Base-by-base conservation (phyloP, 1,284 basidiomycete genomes). In the Lentinula novae-zelandiae region DNA sequence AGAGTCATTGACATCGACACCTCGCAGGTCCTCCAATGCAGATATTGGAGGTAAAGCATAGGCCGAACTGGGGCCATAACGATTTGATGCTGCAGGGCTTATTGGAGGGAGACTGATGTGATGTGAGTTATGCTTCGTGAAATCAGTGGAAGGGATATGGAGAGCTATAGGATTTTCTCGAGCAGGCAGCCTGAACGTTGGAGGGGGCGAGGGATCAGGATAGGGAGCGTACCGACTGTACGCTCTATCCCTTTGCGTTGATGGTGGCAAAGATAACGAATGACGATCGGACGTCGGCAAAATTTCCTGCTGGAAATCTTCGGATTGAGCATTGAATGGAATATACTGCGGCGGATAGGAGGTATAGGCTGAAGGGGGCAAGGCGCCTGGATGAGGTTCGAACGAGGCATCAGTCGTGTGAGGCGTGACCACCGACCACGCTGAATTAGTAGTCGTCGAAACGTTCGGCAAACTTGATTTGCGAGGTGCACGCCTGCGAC, bases 41-140 rank as follows among this genome's bases (percentile, higher is more conserved):
- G 87, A 85, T 62, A 90, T 89, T 0, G 87, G 86, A 1, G 87
- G 87, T 3, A 89, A 71, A 8, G 83, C 80, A 63, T 85, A 84
- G 3, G 58, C 12, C 36, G 62, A 8, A 39, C 17, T 31, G 63
- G 55, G 1, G 44, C 52, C 9, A 57, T 70, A 70, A 6, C 72
- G 73, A 15, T 34, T 65, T 59, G 3, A 67, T 10, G 20, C 58
- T 20, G 53, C 48, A 10, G 59, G 39, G 5, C 60, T 58, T 36
- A 65, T 63, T 9, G 64, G 64, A 27, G 64, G 62, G 7, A 65
- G 51, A 40, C 48, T 57, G 36, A 65, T 63, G 20, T 59, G 36
- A 51, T 58, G 38, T 10, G 56, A 12, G 31, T 12, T 17, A 10
- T 34, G 39, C n/a, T 56, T 44, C 9, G 46, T n/a, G 13, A 17